Evolutionary conservation across 106 monocot species (phyloP), one percentile per base, ranked within the genome.

Genomic region (Ottelia alismoides): DNA sequence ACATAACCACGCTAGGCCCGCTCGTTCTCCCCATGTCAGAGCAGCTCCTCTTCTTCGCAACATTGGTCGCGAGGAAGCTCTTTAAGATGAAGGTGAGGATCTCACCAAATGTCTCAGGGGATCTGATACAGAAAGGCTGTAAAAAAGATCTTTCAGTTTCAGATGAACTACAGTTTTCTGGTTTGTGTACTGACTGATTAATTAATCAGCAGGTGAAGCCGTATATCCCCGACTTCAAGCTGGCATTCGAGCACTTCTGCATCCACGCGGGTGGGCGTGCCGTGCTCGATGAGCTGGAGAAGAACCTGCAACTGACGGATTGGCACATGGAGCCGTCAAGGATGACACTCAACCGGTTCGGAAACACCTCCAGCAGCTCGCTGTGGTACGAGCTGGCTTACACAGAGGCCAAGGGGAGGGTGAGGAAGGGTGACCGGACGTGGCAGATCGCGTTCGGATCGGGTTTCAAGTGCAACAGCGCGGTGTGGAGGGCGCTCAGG

Each of bases 381-480:
- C 65, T 65, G 27, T 65, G 65, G 65, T 65, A 65, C 46, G 65
- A 65, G 27, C 45, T 65, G 32, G 65, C 65, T 17, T 65, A 65
- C 55, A 55, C 65, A 2, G 65, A 65, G 31, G 66, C 28, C 22
- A 66, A 66, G 40, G 66, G 66, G 9, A 66, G 66, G 48, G 49
- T 66, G 21, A 56, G 31, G 51, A 53, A 53, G 50, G 70, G 67
- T 2, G 85, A 92, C 47, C 63, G 81, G 61, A 70, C 81, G 20
- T 91, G 90, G 90, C 90, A 91, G 67, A 91, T 91, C 25, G 90
- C 90, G 11, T 85, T 92, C 45, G 91, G 91, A 16, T 92, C 91
- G 0, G 91, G 91, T 11, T 92, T 92, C 65, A 92, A 92, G 66
- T 92, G 91, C 50, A 92, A 92, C 64, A 85, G 85, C 47, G 91